Evolutionary conservation across 2,329 filamentous ascomycete genomes (phyloP).

Genomic region (Pochonia chlamydosporia): DNA sequence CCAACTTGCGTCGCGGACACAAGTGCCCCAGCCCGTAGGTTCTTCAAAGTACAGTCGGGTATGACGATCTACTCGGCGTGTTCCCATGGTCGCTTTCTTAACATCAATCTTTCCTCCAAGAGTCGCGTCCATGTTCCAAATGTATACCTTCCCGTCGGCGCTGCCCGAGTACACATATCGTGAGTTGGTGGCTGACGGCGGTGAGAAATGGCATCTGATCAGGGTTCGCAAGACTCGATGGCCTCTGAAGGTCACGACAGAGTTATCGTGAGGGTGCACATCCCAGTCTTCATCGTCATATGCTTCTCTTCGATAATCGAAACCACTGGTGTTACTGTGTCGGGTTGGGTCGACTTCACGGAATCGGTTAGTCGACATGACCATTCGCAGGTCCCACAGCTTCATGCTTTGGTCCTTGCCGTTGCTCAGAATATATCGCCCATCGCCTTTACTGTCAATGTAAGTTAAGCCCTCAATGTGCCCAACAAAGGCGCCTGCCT

Average conservation of each 20-base stretch:
- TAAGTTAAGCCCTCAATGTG: slow-evolving; percentile 64
- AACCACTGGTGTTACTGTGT: slow-evolving; percentile 50
- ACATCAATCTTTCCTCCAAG: slow-evolving; percentile 75
- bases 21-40: slow-evolving; percentile 61
- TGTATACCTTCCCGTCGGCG: slow-evolving; percentile 80
- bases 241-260: slow-evolving; percentile 86
- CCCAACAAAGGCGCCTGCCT: slow-evolving; percentile 60
- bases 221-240: slow-evolving; percentile 85
- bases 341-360: slow-evolving; percentile 48
- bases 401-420: slow-evolving; percentile 97
- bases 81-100: slow-evolving; percentile 58
- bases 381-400: slow-evolving; percentile 90
- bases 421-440: slow-evolving; percentile 83
- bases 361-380: slow-evolving; percentile 67
- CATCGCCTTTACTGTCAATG: slow-evolving; percentile 64
- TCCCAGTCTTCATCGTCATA: slow-evolving; percentile 61
- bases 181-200: slow-evolving; percentile 76
- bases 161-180: slow-evolving; percentile 92
- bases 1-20: slow-evolving; percentile 86
- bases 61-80: slow-evolving; percentile 48
- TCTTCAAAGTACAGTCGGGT: slow-evolving; percentile 54
- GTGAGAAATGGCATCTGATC: slow-evolving; percentile 93
- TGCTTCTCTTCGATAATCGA: slow-evolving; percentile 67
- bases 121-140: slow-evolving; percentile 92
- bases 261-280: slow-evolving; percentile 73